phyloP scores from a whole-genome alignment of 805 yeast genomes.

The Wickerhamiella siamensis region DNA sequence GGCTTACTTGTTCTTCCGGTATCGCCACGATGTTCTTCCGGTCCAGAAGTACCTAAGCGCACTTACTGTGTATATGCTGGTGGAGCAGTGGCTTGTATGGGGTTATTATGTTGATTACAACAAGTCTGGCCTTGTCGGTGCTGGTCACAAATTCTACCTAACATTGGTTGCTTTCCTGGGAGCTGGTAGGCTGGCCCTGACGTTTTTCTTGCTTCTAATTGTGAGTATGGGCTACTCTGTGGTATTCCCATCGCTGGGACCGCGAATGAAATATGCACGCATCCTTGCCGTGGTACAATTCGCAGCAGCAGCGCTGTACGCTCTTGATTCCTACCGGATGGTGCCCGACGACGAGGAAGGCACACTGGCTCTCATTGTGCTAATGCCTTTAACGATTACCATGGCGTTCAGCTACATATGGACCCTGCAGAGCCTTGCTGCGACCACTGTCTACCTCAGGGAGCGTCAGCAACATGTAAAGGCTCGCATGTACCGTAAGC shows the following conservation, averaged over 20 bases:
- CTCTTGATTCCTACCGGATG: conserved; percentile 39
- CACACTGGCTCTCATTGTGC: conserved; percentile 38
- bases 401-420: conserved; percentile 60
- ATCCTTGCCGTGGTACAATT: conserved; percentile 44
- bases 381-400: conserved; percentile 59
- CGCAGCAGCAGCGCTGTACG: conserved; percentile 38
- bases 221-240: conserved; percentile 91
- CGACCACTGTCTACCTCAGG: conserved; percentile 56
- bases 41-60: conserved; percentile 83
- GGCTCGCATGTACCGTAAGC: conserved; percentile 66
- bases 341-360: conserved; percentile 32
- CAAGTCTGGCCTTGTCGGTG: conserved; percentile 31
- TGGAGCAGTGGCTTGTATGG: conserved; percentile 81
- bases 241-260: conserved; percentile 72
- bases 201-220: conserved; percentile 72
- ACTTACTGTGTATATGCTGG: conserved; percentile 65
- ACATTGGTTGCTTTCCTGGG: conserved; percentile 65
- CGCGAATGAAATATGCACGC: conserved; percentile 61
- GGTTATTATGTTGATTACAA: conserved; percentile 79
- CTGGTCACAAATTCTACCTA: conserved; percentile 59
- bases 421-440: conserved; percentile 57
- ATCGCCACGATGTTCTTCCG: conserved; percentile 74
- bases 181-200: conserved; percentile 69
- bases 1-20: conserved; percentile 71
- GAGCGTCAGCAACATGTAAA: conserved; percentile 88